Percentiles rank a stretch among this genome's conserved stretches.
Conservation (phyloP, 2,329 filamentous ascomycete genomes). For the Fusarium cicatricum region DNA sequence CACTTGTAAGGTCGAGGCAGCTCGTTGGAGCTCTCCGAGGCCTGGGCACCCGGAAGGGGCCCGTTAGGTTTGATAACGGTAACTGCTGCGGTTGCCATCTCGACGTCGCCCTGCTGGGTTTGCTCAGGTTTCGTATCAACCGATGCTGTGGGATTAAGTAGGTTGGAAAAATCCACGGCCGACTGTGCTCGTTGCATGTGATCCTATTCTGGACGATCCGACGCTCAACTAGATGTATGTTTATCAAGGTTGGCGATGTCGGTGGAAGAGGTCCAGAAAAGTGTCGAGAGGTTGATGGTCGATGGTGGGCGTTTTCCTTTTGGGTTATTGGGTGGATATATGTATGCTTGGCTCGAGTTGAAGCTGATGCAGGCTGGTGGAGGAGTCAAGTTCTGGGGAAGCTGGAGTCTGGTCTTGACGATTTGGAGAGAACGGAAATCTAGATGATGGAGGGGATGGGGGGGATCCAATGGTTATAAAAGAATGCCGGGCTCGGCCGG, state of each 20-base stretch:
- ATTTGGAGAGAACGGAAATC: slow-evolving; percentile 39
- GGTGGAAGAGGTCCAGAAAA: slow-evolving; percentile 11
- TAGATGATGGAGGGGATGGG: slow-evolving; percentile 42
- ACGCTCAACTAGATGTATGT: slow-evolving; percentile 15
- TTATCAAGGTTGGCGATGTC: slow-evolving; percentile 17
- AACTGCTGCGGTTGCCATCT: slow-evolving; percentile 61
- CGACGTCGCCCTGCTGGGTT: slow-evolving; percentile 47
- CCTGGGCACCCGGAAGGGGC: slow-evolving; percentile 68
- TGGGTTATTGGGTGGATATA: slow-evolving; percentile 6
- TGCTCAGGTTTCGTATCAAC: slow-evolving; percentile 37
- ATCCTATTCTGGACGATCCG: slow-evolving; percentile 48
- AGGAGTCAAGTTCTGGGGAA: slow-evolving; percentile 38
- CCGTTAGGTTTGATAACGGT: slow-evolving; percentile 69
- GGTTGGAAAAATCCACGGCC: slow-evolving; percentile 78
- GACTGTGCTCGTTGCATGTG: slow-evolving; percentile 81
- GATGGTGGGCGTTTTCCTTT: slow-evolving; percentile 1
- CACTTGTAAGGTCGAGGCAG: slow-evolving; percentile 98
- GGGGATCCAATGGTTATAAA: slow-evolving; percentile 44
- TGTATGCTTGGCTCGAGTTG: slow-evolving; percentile 10
- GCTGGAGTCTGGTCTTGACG: slow-evolving; percentile 36
- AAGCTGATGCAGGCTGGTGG: slow-evolving; percentile 26
- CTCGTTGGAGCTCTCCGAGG: slow-evolving; percentile 67
- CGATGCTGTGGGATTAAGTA: slow-evolving; percentile 67
- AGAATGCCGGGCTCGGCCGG: slow-evolving; percentile 47
- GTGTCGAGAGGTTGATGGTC: slow-evolving; percentile 16